Base-by-base conservation (phyloP, 2,329 filamentous ascomycete species). In the Coniella lustricola region DNA sequence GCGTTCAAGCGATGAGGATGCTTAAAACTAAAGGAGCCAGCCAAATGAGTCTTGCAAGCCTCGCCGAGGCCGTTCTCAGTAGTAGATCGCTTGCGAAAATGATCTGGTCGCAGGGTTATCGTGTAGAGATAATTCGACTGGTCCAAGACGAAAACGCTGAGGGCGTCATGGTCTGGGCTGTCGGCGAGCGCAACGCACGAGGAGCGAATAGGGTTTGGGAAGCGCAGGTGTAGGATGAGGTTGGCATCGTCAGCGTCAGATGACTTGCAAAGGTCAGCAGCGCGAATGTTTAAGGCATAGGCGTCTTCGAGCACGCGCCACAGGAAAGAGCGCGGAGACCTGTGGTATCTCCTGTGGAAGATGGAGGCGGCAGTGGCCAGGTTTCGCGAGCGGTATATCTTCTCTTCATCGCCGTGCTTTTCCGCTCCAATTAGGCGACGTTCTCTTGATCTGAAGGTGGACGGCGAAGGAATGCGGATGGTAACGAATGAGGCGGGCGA, bases 231-330 rank as follows among this genome's bases (percentile, higher is more conserved):
- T 44, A 96, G 73, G 4, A 86, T 84, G 44, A 93, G 71, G 55
- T 84, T 81, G 47, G 86, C 81, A 66, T 94, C 88, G 37, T 73
- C 67, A 18, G 81, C 77, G 56, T 74, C 76, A 53, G 74, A 75
- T 56, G 75, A 79, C 69, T 78, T 90, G 63, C 81, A 85, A 56
- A 96, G 70, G 67, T 98, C 93, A 52, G 87, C 81, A 35, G 82
- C 83, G 61, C 88, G 85, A 44, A 98, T 75, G 67, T 93, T 91
- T 57, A 98, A 74, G 54, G 89, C 74, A 56, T 79, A 86, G 60
- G 82, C 81, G 59, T 88, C 82, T 60, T 95, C 85, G 52, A 96
- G 70, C 34, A 97, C 77, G 57, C 91, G 81, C 93, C 93, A 98
- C 41, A 95, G 76, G 62, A 97, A 94, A 66, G 81, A 88, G 62